Conservation (phyloP, 108 stramenopile genomes). For the Epithemia pelagica region DNA sequence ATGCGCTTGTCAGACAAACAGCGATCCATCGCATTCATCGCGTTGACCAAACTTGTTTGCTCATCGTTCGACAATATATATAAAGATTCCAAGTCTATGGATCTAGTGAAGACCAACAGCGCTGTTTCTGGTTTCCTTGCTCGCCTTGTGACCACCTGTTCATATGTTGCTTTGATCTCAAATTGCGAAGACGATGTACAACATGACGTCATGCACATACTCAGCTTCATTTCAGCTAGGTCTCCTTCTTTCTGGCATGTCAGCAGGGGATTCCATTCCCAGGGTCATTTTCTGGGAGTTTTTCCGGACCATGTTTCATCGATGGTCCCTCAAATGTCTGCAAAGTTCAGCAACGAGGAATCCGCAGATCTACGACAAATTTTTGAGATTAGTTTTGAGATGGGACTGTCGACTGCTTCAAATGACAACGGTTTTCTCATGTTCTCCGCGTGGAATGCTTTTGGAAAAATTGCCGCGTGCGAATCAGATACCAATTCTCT, state of each 20-base stretch:
- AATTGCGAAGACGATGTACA: background rate
- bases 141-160: conserved; percentile 40
- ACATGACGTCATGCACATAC: background rate
- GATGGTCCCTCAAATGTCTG: conserved; percentile 25
- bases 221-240: background rate
- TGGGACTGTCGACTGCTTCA: conserved; percentile 42
- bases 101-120: background rate
- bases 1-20: conserved; percentile 26
- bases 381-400: conserved; percentile 27
- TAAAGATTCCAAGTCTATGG: background rate
- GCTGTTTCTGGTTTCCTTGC: conserved; percentile 33
- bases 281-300: conserved; percentile 48
- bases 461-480: conserved; percentile 31
- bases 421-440: conserved; percentile 55
- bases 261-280: conserved; percentile 21
- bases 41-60: background rate
- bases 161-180: conserved; percentile 11
- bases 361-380: conserved; percentile 12
- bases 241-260: background rate
- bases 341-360: background rate
- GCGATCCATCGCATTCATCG: conserved; percentile 1
- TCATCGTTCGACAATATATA: background rate
- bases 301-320: conserved; percentile 56
- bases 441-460: conserved; percentile 68
- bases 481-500: background rate